Base-by-base conservation (phyloP, 306 rosid genomes). In the Acmispon strigosus region DNA sequence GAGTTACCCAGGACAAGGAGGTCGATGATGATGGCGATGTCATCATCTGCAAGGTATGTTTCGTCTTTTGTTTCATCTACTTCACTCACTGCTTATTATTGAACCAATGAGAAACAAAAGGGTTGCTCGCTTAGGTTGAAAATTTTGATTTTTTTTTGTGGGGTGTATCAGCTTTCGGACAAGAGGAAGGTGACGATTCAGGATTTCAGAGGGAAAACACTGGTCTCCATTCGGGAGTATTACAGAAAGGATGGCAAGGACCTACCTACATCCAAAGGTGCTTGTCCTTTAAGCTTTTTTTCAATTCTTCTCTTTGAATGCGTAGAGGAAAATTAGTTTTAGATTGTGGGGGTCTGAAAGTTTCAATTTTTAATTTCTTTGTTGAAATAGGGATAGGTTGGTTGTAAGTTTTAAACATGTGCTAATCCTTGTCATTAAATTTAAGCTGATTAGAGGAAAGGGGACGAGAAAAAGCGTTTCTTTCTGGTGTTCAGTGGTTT, bases 231-330 rank as follows among this genome's bases (percentile, higher is more conserved):
- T 4, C 81, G 96, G 56, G 96, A 92, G 79, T 92, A 66, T 59
- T 92, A 69, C 18, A 81, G 24, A 10, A 92, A 86, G 72, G 89
- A 84, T 20, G 98, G 91, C 27, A 86, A 88, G 73, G 98, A 92
- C 1, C 90, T 88, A 69, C 96, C 98, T 79, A 77, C 93, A 49
- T 54, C 88, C 10, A 92, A 92, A 86, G 98, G 98, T 92, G 48
- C 18, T 14, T 37, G 7, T 12, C 32, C 41, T 53, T 32, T 59
- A 29, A 12, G 34, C 37, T 15, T 36, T 13, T n/a, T 62, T 41
- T 48, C 62, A 32, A 32, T 64, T 74, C 13, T 65, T 6, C 29
- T 54, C 10, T 27, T 63, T 43, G 66, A 7, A 8, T 64, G 2
- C 48, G 71, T 7, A 34, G 15, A 36, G 51, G 48, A 49, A 22